Evolutionary conservation across 495 filamentous ascomycete species (phyloP).

Genomic region (Lasiosphaeria hispida): DNA sequence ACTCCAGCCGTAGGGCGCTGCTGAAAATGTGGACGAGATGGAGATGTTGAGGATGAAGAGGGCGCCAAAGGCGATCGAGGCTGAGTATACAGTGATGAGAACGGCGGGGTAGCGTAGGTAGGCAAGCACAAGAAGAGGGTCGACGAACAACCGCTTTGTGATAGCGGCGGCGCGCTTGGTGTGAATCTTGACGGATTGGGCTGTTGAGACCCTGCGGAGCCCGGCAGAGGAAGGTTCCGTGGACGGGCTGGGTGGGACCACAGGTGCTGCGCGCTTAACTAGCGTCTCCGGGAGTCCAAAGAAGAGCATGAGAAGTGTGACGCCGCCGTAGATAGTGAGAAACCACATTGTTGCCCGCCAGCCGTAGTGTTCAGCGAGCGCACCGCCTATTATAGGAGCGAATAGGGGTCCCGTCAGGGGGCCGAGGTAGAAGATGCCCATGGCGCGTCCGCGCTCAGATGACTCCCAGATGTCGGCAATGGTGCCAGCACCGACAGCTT

Average conservation of each 20-base stretch:
- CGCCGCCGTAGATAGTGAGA: slow-evolving; percentile 69
- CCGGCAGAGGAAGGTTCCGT: not conserved
- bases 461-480: slow-evolving; percentile 91
- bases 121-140: slow-evolving; percentile 75
- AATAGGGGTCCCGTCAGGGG: slow-evolving; percentile 82
- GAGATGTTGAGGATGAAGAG: slow-evolving; percentile 88
- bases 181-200: slow-evolving; percentile 55
- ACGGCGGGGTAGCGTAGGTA: slow-evolving; percentile 82
- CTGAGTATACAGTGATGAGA: slow-evolving; percentile 74
- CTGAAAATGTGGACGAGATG: slow-evolving; percentile 71
- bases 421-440: slow-evolving; percentile 90
- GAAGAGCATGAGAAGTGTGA: slow-evolving; percentile 59
- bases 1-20: slow-evolving; percentile 69
- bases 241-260: not conserved
- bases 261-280: slow-evolving; percentile 18
- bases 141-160: slow-evolving; percentile 67
- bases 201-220: slow-evolving; percentile 60
- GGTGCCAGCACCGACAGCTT: slow-evolving; percentile 89
- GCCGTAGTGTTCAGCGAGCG: slow-evolving; percentile 63
- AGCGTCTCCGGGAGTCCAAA: slow-evolving; percentile 73
- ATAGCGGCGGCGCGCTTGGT: slow-evolving; percentile 52
- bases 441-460: slow-evolving; percentile 76
- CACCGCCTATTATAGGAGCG: slow-evolving; percentile 84
- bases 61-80: slow-evolving; percentile 75
- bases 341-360: slow-evolving; percentile 93